Conservation (phyloP, 768 basidiomycete species). For the Collybiopsis confluens region DNA sequence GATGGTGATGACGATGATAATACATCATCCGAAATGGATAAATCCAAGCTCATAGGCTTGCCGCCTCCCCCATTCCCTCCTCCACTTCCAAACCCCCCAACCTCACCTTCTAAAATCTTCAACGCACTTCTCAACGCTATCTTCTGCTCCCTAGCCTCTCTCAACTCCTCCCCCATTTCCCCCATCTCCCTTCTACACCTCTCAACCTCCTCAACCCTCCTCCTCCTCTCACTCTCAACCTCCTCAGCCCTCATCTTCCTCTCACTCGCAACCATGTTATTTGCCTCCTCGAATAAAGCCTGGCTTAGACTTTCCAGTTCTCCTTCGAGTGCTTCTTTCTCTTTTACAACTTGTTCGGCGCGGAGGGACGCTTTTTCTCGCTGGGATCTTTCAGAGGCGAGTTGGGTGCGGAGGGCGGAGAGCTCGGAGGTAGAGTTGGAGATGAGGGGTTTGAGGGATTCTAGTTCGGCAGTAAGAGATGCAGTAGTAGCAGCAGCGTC, state of each 20-base stretch:
- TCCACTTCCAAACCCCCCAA: constrained; percentile 46
- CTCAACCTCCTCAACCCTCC: constrained; percentile 61
- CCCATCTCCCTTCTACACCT: constrained; percentile 59
- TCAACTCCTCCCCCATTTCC: constrained; percentile 60
- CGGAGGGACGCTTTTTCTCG: constrained; percentile 57
- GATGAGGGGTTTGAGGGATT: neutral
- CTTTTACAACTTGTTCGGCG: constrained; percentile 43
- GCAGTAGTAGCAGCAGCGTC: neutral
- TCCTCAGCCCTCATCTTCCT: constrained; percentile 68
- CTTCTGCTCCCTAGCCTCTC: constrained; percentile 47
- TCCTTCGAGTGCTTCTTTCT: constrained; percentile 64
- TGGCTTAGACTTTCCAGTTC: constrained; percentile 79
- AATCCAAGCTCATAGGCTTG: neutral
- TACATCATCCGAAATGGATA: neutral
- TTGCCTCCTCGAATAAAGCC: constrained; percentile 87
- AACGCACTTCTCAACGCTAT: constrained; percentile 50
- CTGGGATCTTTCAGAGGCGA: constrained; percentile 41
- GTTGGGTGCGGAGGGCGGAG: constrained; percentile 21
- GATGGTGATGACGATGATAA: too few relatives aligned
- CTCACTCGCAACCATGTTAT: constrained; percentile 84
- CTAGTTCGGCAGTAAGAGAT: neutral
- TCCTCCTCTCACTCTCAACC: constrained; percentile 48
- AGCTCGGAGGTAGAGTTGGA: neutral
- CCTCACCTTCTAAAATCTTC: constrained; percentile 51
- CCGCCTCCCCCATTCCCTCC: neutral